phyloP scores from a whole-genome alignment of 805 yeast genomes.

The Saccharomyces cerevisiae region DNA sequence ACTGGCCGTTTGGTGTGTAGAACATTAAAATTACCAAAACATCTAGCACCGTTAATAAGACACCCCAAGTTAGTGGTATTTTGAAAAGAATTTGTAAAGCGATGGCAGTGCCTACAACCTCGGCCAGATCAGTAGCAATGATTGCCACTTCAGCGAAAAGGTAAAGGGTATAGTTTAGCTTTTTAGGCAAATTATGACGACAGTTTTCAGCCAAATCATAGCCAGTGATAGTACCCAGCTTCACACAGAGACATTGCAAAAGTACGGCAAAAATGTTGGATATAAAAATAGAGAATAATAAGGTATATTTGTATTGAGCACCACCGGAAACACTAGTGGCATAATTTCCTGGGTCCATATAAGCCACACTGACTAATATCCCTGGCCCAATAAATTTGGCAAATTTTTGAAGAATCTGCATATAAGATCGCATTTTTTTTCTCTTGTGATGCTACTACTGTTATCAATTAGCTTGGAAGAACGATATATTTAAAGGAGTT shows the following conservation, averaged over 20 bases:
- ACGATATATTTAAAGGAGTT: not conserved
- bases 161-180: conserved; percentile 52
- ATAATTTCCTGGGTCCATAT: conserved; percentile 97
- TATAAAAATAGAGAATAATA: conserved; percentile 69
- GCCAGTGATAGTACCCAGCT: conserved; percentile 90
- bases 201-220: conserved; percentile 84
- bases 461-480: not conserved
- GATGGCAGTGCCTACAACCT: conserved; percentile 89
- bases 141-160: conserved; percentile 77
- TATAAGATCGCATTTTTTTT: not conserved
- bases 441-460: not conserved
- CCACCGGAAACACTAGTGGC: conserved; percentile 92
- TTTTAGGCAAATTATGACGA: conserved; percentile 59
- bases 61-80: conserved; percentile 70
- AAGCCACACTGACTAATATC: conserved; percentile 88
- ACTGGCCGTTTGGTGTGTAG: conserved; percentile 66
- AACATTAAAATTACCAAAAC: conserved; percentile 72
- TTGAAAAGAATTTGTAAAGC: conserved; percentile 68
- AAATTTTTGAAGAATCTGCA: conserved; percentile 36
- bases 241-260: conserved; percentile 79
- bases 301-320: conserved; percentile 68
- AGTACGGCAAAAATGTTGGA: conserved; percentile 83
- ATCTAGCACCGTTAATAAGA: conserved; percentile 69
- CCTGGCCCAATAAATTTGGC: conserved; percentile 82
- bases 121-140: conserved; percentile 88